Evolutionary conservation across 1,139 yeast species (phyloP).

Genomic region (Saccharomyces pastorianus): DNA sequence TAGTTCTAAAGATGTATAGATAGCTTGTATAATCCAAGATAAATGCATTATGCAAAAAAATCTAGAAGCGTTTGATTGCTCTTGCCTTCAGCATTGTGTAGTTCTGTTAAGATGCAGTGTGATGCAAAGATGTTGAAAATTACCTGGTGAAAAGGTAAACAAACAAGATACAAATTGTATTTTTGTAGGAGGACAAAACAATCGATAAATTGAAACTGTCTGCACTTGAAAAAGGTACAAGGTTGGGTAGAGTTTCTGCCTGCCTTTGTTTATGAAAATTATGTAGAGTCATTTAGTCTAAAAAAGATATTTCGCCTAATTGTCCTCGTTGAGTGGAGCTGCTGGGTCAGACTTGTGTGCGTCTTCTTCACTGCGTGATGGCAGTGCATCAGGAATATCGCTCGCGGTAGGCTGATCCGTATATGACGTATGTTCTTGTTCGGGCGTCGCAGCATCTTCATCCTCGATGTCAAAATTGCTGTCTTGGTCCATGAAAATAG

Average conservation of each 20-base stretch:
- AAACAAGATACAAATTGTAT: too few species aligned
- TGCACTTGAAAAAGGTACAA: too few species aligned
- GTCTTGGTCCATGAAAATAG: constrained; percentile 26
- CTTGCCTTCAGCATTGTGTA: too few species aligned
- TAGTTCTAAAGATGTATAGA: constrained; percentile 12
- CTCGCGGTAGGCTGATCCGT: constrained; percentile 6
- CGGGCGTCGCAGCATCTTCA: constrained; percentile 11
- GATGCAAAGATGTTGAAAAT: too few species aligned
- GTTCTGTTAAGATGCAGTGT: too few species aligned
- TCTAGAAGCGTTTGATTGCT: not conserved
- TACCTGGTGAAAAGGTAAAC: too few species aligned
- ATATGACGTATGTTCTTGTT: constrained; percentile 12
- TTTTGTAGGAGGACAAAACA: too few species aligned
- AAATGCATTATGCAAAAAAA: not conserved
- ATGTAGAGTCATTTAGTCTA: not conserved
- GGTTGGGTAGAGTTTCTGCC: not conserved
- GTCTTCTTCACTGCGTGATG: not conserved
- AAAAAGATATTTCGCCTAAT: not conserved
- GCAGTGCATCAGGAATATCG: not conserved
- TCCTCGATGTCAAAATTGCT: constrained; percentile 29
- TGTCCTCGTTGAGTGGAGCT: not conserved
- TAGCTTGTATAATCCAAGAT: not conserved
- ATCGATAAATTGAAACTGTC: too few species aligned
- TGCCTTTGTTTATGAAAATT: not conserved
- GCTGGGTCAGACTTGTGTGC: not conserved